Base-by-base conservation (phyloP, 2,329 filamentous ascomycete genomes). In the Fusarium begoniae region DNA sequence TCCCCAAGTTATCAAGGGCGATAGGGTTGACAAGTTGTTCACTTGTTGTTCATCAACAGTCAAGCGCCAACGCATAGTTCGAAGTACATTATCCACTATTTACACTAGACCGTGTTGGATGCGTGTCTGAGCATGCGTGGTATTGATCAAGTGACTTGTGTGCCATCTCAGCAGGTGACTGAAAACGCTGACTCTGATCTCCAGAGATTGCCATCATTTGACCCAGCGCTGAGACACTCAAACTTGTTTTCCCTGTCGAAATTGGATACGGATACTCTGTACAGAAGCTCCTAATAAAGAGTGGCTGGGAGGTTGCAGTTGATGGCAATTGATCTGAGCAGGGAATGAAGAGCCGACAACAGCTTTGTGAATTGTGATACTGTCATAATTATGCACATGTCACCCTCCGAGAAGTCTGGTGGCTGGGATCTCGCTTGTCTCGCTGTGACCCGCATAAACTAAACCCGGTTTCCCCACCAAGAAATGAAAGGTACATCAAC, bases 181-280 rank as follows among this genome's bases (percentile, higher is more conserved):
- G 26, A 63, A 20, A 38, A 26, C 37, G 41, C 37, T 56, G 55
- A 71, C 57, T 66, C n/a, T 45, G 26, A n/a, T 60, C 45, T 41
- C 44, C n/a, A 41, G 43, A 55, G 54, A 50, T 32, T 18, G 15
- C 13, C 20, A 37, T 74, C 70, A 74, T 38, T 74, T 73, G 71
- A 72, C 54, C 55, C 17, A 37, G 43, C 30, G 41, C 61, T 43
- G 57, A 73, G 47, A 56, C 55, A 58, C 35, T 32, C 44, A 60
- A 37, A n/a, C 26, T 28, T 35, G 32, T 28, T 24, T 59, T 38
- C 35, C 48, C 35, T 35, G n/a, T 35, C 17, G 22, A 54, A 30
- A 11, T 26, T 45, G 22, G 38, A 24, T 24, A 48, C 38, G 32
- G 32, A 35, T 35, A n/a, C n/a, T n/a, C n/a, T n/a, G n/a, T n/a